Conservation (phyloP, 2,329 filamentous ascomycete species). For the Cordyceps pruinosa region DNA sequence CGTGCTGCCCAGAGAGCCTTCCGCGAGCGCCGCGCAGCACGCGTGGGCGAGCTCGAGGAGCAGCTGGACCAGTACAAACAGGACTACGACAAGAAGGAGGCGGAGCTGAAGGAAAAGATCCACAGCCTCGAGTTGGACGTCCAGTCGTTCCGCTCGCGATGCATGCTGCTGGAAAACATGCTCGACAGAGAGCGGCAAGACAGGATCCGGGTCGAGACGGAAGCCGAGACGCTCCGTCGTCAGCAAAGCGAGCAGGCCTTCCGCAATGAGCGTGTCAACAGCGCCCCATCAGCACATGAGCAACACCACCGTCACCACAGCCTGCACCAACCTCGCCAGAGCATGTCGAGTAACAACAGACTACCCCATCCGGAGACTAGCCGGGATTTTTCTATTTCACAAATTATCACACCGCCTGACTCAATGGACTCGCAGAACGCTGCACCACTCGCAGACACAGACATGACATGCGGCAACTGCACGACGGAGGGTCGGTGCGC, state of each 20-base stretch:
- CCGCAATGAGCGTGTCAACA: constrained; percentile 20
- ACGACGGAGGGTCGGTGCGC: constrained; percentile 46
- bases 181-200: constrained; percentile 52
- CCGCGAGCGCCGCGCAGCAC: constrained; percentile 76
- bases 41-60: constrained; percentile 69
- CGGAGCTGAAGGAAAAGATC: constrained; percentile 51
- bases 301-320: constrained; percentile 21
- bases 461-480: constrained; percentile 49
- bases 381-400: constrained; percentile 47
- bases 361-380: constrained; percentile 23
- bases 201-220: constrained; percentile 36
- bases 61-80: constrained; percentile 56
- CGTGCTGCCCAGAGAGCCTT: constrained; percentile 87
- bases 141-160: constrained; percentile 56
- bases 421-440: constrained; percentile 26
- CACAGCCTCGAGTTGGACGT: constrained; percentile 57
- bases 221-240: constrained; percentile 30
- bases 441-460: constrained; percentile 23
- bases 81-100: constrained; percentile 48
- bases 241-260: constrained; percentile 24
- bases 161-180: constrained; percentile 55
- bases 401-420: constrained; percentile 50
- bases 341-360: constrained; percentile 21
- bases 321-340: constrained; percentile 22
- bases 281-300: constrained; percentile 1